Base-by-base conservation (phyloP, 2,329 filamentous ascomycete species). In the Curvularia verruculosa region DNA sequence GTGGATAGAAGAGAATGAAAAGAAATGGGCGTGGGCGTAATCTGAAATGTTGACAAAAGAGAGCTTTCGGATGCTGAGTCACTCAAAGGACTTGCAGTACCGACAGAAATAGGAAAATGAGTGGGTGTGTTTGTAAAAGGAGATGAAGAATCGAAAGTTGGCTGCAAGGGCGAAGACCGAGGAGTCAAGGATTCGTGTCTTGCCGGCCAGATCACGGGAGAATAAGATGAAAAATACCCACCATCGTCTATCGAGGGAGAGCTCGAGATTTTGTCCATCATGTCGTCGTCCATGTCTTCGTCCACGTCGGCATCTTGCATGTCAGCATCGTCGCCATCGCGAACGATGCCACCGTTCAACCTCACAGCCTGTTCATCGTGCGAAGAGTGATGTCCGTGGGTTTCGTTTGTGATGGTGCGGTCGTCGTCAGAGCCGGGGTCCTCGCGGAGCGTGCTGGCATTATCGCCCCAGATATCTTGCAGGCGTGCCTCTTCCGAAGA, bases 231-330 rank as follows among this genome's bases (percentile, higher is more conserved):
- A 79, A 77, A 79, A 80, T 82, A 95, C 92, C 85, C 88, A 99
- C 94, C 94, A 89, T 98, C 94, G 83, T 96, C 92, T 78, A 99
- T 99, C 69, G 94, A 98, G 74, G 95, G 95, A 70, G 94, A 98
- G 78, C 93, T 98, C 71, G 94, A 98, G 66, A 99, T 97, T 79
- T 95, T 95, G 81, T 98, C 95, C 90, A 96, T 92, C 87, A 96
- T 88, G 77, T 98, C 94, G 78, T 97, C 88, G 72, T 96, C 92
- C 75, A 92, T 80, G 69, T 90, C 55, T 19, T 58, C 89, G 59
- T 85, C 84, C 31, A 78, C 80, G 60, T 91, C 86, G 46, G 83
- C 90, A 68, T 89, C 88, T 47, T 86, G 87, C 64, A 81, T 75
- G 52, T 85, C 82, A 13, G 72, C 78, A 49, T 86, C 85, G 49